Evolutionary conservation across 164 flowering plant genomes (phyloP).

Genomic region (Nymphaea colorata): DNA sequence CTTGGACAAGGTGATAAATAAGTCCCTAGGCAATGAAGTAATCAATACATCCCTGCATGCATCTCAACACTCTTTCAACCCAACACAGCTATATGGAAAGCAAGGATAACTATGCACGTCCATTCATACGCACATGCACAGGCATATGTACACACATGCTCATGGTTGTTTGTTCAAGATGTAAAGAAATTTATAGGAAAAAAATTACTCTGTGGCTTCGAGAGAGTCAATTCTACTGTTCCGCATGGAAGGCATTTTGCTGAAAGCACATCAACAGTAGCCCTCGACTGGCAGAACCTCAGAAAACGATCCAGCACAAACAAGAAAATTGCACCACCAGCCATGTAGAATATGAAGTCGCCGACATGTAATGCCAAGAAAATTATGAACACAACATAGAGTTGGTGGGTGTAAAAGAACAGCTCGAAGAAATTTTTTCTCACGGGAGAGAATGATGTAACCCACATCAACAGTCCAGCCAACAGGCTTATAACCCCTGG

Average conservation of each 20-base stretch:
- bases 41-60: too few relatives aligned
- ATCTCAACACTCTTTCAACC: too few relatives aligned
- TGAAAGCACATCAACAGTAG: slow-evolving; percentile 48
- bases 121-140: too few relatives aligned
- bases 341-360: slow-evolving; percentile 55
- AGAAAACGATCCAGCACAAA: slow-evolving; percentile 77
- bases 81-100: not conserved
- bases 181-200: not conserved
- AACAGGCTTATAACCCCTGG: slow-evolving; percentile 76
- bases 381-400: slow-evolving; percentile 63
- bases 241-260: slow-evolving; percentile 69
- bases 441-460: slow-evolving; percentile 61
- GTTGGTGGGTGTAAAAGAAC: slow-evolving; percentile 91
- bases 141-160: too few relatives aligned
- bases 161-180: not conserved
- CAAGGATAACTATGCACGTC: not conserved
- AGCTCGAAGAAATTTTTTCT: slow-evolving; percentile 66
- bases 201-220: slow-evolving; percentile 63
- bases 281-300: slow-evolving; percentile 80
- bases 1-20: too few relatives aligned
- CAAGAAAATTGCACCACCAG: slow-evolving; percentile 72
- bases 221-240: slow-evolving; percentile 59
- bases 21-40: too few relatives aligned
- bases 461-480: slow-evolving; percentile 86
- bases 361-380: slow-evolving; percentile 87